Evolutionary conservation across 371 early-diverging fungal species (phyloP), one percentile per base, ranked within the genome.

Genomic region (Quaeritorhiza haematococci): DNA sequence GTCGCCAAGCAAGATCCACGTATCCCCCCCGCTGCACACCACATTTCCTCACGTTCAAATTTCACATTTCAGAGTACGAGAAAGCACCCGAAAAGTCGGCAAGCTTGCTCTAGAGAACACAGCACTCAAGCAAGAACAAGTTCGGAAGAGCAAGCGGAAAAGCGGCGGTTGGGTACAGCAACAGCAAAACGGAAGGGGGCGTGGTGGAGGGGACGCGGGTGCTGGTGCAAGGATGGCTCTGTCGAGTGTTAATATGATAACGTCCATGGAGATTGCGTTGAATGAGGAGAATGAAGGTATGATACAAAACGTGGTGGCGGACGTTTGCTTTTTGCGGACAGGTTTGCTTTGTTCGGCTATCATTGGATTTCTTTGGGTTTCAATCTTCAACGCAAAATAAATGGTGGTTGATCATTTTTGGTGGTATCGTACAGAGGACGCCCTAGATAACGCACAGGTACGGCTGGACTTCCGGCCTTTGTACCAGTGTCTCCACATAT

Each of bases 401-500:
- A n/a, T 21, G n/a, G 29, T 42, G 43, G 10, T 43, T 41, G 15
- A 4, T 15, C 47, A 28, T 47, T 3, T 30, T 17, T 29, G 15
- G 47, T 45, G 44, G 32, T 19, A 42, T 29, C 19, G 17, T 30
- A 33, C 65, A 88, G 86, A 80, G 30, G 80, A 85, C 53, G 74
- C 83, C 28, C 44, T 86, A 48, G 86, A 89, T 61, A 72, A 78
- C 32, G 79, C 81, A 2, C 80, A 84, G 15, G 76, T 88, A 7
- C 74, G 87, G 24, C 80, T 98, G 53, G 93, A 96, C 66, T 91
- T 96, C 72, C 86, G 87, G 60, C 94, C 98, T 13, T 75, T 98
- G 48, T 96, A 92, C 74, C 92, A 92, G 67, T 93, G 96, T 61
- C 79, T 97, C 41, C 94, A 96, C 62, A 94, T 98, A 34, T 85